Evolutionary conservation across 2,329 filamentous ascomycete genomes (phyloP), one percentile per base, ranked within the genome.

Genomic region (Parasarocladium wereldwijsianum): DNA sequence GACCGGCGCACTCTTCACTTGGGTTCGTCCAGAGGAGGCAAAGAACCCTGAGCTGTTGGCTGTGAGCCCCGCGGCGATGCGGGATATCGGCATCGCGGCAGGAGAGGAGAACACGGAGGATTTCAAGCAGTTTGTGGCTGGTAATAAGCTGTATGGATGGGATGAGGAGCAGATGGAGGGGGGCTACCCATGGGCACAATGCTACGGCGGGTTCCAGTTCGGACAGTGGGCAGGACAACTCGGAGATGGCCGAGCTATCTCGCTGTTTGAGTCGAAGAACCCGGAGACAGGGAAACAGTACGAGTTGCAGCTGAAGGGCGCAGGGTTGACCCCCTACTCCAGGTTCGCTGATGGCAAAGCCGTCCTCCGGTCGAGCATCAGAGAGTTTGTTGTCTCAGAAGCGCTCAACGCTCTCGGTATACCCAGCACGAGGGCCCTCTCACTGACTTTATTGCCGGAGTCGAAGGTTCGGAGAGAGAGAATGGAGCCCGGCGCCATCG

Each of bases 171-270:
- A 62, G 39, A 49, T 58, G 15, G 58, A 72, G 34, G 78, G 80
- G 13, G 74, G 90, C 24, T 98, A 98, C 50, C 87, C 90, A 0
- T 98, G 90, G 90, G 86, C 90, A 18, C 90, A 98, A 56, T 96
- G 90, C 57, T 98, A 98, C 51, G 90, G 90, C 34, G 87, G 87
- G 33, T 73, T 68, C 45, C 66, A 75, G 46, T 74, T 76, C 48
- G 90, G 90, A 5, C 74, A 80, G 40, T 98, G 87, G 87, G 90
- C 90, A 4, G 86, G 90, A 5, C 90, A 98, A 52, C 70, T 98
- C 1, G 90, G 90, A 24, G 90, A 98, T 48, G 90, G 90, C 21
- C 70, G 90, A 32, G 90, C 86, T 17, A 96, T 98, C 41, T 93
- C 83, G 20, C 63, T 98, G 2, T 96, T 96, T 45, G 90, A 98